Conservation (phyloP, 129 eudicot species). For the Helianthus tuberosus region DNA sequence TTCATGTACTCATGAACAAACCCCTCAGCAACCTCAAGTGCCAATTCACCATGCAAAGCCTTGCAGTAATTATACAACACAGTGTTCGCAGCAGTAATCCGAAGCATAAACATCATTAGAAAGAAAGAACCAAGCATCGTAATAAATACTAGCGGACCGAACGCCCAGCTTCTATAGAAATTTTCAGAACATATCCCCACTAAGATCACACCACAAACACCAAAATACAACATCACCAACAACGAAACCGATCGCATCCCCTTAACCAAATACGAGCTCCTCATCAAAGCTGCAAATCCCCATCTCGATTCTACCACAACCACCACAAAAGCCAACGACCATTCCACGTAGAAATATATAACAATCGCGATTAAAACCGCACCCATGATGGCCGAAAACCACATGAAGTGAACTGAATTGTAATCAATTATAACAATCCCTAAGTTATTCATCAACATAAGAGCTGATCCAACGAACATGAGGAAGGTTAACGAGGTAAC, state of each 20-base stretch:
- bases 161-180: neutral
- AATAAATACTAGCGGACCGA: neutral
- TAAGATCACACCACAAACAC: neutral
- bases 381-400: neutral
- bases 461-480: neutral
- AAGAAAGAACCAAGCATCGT: neutral
- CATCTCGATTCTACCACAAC: neutral
- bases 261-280: conserved; percentile 7
- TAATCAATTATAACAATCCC: neutral
- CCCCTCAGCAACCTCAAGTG: too few relatives aligned
- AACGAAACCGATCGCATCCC: conserved; percentile 9
- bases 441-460: neutral
- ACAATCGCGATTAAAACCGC: neutral
- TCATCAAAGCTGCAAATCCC: neutral
- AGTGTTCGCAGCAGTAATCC: too few relatives aligned
- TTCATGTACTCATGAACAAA: too few relatives aligned
- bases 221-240: conserved; percentile 3
- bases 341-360: neutral
- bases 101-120: too few relatives aligned
- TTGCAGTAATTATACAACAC: too few relatives aligned
- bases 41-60: too few relatives aligned
- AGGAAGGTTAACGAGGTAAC: neutral
- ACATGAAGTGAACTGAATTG: neutral
- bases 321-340: conserved; percentile 6
- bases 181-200: neutral